These are phyloP conservation scores for Talaromyces sp. DNA, from an alignment of 2,329 filamentous ascomycete genomes.

Conservation along the genomic window DNA sequence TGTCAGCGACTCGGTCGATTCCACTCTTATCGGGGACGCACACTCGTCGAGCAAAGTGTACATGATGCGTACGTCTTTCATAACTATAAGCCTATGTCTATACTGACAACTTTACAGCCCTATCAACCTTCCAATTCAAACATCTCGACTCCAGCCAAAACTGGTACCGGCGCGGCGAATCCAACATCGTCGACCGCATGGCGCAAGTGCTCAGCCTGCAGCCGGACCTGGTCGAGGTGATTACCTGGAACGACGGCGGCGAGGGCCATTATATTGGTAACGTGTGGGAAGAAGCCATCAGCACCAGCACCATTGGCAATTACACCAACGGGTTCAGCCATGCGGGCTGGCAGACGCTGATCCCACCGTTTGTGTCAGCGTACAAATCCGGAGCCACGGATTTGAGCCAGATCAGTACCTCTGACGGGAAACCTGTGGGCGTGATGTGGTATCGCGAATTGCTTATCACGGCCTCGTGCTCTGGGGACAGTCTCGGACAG, in stretches of 20 bases:
- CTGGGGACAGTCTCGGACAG: constrained; percentile 2
- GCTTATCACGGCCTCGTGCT: constrained; percentile 6
- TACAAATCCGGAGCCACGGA: constrained; percentile 30
- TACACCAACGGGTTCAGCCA: constrained; percentile 32
- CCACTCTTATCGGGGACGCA: constrained; percentile 24
- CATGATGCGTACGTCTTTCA: constrained; percentile 29
- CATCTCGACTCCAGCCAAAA: constrained; percentile 25
- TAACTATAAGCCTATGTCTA: neutral
- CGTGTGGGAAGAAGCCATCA: constrained; percentile 31
- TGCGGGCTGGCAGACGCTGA: constrained; percentile 30
- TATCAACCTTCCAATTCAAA: constrained; percentile 38
- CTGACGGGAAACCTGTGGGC: constrained; percentile 16
- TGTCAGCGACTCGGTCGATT: constrained; percentile 26
- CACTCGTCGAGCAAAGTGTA: constrained; percentile 28
- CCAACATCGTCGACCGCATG: constrained; percentile 31
- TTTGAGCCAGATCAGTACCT: constrained; percentile 14
- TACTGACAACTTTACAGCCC: constrained; percentile 5
- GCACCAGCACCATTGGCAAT: constrained; percentile 17
- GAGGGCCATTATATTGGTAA: constrained; percentile 40
- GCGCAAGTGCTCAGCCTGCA: constrained; percentile 25
- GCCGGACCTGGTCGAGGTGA: constrained; percentile 36
- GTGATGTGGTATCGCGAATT: constrained; percentile 24
- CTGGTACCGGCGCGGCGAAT: constrained; percentile 35
- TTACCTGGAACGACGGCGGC: constrained; percentile 40
- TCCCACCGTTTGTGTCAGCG: constrained; percentile 32